Percentiles rank a stretch among this genome's conserved stretches.
Conservation (phyloP, 2,329 filamentous ascomycete genomes). For the Xylaria arbuscula region DNA sequence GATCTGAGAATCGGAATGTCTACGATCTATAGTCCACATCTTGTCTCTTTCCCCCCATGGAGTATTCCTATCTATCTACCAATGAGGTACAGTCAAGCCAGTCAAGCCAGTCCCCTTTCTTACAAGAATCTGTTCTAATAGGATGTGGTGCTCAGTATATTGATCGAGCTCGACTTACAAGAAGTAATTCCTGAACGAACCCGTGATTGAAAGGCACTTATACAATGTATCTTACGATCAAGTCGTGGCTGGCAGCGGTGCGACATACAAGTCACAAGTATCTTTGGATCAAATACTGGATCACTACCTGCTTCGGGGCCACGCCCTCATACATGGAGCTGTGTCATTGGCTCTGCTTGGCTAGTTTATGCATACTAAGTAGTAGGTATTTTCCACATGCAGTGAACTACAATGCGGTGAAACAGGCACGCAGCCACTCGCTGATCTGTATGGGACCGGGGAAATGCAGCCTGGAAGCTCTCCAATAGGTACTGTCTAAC, state of each 20-base stretch:
- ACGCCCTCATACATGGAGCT: constrained; percentile 4
- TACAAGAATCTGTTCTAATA: constrained; percentile 13
- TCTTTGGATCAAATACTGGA: constrained; percentile 29
- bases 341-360: constrained; percentile 19
- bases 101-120: not conserved
- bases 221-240: constrained; percentile 34
- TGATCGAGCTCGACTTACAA: constrained; percentile 21
- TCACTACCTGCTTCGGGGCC: constrained; percentile 15
- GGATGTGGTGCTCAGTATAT: not conserved
- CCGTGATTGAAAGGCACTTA: constrained; percentile 33
- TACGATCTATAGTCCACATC: constrained; percentile 29
- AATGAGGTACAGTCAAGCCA: constrained; percentile 11
- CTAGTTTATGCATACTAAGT: constrained; percentile 22
- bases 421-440: not conserved
- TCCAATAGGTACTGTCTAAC: not conserved
- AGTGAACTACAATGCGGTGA: not conserved
- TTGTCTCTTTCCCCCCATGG: not conserved
- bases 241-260: not conserved
- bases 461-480: not conserved
- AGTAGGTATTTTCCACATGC: constrained; percentile 8
- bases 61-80: constrained; percentile 9
- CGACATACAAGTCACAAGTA: constrained; percentile 24
- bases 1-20: constrained; percentile 18
- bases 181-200: constrained; percentile 22
- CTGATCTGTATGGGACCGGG: not conserved